Base-by-base conservation (phyloP, 2,329 filamentous ascomycete species). In the Gaeumannomyces sp. region DNA sequence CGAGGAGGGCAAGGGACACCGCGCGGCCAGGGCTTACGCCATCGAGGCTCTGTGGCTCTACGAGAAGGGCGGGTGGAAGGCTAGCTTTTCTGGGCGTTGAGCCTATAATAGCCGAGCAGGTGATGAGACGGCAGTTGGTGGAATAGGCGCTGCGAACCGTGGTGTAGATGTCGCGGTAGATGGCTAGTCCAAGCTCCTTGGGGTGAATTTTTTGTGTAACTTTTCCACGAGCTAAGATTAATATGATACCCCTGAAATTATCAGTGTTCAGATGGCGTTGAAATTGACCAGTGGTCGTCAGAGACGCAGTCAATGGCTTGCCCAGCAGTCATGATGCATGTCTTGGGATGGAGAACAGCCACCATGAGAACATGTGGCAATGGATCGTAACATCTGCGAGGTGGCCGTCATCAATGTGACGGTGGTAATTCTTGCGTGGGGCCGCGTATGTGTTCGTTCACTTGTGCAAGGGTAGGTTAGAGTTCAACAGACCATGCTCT, bases 21-120 rank as follows among this genome's bases (percentile, higher is more conserved):
- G 90, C 66, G 94, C 92, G 65, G 92, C 91, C 62, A 86, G 88
- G 71, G 89, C 90, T 0, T 96, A 93, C 81, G 93, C 94, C 14
- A 88, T 90, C 4, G 94, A 98, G 75, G 93, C 93, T 1, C 78
- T 97, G 22, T 97, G 94, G 93, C 76, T 96, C 67, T 93, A 84
- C 69, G 84, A 87, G 72, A 86, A 85, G 75, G 92, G 92, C 69
- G 90, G 81, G 73, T 90, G 81, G 90, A 90, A 73, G 22, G 22
- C 45, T 11, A n/a, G 45, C 22, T 53, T 53, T 7, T 53, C 45
- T 53, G 45, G 45, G 45, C 45, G 45, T n/a, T 53, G 45, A 53
- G n/a, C 38, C 19, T 2, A 16, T 19, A 4, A 4, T 10, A 14
- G 77, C 88, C 78, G 80, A 85, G 75, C 83, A 79, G 78, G 83